Percentiles rank a stretch among this genome's conserved stretches.
These are phyloP conservation scores for Cladophialophora bantiana DNA, from an alignment of 2,329 filamentous ascomycete species.

Conservation along the genomic window DNA sequence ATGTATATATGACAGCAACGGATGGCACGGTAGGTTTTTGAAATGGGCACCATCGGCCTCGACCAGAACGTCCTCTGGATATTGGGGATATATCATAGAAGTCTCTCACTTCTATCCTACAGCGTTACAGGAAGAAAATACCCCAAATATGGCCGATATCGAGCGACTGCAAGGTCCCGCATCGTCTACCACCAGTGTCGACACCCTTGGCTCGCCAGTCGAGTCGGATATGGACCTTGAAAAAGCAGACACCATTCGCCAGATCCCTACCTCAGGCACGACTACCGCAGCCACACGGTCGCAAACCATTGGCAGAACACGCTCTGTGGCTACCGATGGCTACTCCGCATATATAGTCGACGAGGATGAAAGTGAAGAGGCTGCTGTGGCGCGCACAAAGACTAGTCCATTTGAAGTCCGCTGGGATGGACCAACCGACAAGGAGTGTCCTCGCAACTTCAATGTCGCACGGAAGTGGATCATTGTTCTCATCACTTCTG, in stretches of 20 bases:
- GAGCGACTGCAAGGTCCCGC: conserved; percentile 4
- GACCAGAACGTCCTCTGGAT: neutral
- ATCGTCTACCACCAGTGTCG: neutral
- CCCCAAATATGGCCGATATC: neutral
- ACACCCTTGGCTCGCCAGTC: neutral
- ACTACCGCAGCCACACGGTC: neutral
- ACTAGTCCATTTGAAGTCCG: conserved; percentile 61
- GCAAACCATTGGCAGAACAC: conserved; percentile 1
- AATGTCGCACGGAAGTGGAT: conserved; percentile 72
- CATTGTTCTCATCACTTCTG: conserved; percentile 75
- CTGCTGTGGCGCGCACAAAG: conserved; percentile 48
- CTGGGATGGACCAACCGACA: conserved; percentile 78
- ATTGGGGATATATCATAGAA: neutral
- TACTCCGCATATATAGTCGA: conserved; percentile 19
- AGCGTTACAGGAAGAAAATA: neutral
- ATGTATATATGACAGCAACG: conserved; percentile 8
- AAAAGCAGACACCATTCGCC: conserved; percentile 24
- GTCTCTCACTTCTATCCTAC: neutral
- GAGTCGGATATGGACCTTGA: conserved; percentile 21
- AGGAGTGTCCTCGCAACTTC: conserved; percentile 75
- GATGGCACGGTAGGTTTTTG: neutral
- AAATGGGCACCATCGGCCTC: neutral
- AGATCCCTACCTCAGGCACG: conserved; percentile 1
- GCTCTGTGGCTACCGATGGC: conserved; percentile 24
- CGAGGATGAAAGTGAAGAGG: conserved; percentile 53